Evolutionary conservation across 768 basidiomycete species (phyloP).

Genomic region (Arthromyces matolae): DNA sequence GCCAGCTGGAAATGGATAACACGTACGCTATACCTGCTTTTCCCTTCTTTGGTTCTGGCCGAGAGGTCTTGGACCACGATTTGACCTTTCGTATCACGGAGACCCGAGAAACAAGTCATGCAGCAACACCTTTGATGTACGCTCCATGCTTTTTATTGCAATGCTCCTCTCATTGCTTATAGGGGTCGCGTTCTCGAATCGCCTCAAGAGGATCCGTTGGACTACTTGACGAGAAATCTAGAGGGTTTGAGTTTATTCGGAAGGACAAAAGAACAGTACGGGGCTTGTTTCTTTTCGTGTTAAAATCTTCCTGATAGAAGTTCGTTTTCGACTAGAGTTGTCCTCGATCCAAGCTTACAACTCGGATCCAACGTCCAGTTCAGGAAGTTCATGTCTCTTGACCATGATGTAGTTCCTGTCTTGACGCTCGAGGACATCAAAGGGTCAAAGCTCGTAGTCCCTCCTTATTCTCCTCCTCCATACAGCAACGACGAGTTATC

Average conservation of each 20-base stretch:
- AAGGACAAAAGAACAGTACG: constrained; percentile 9
- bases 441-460: background rate
- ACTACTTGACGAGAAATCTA: background rate
- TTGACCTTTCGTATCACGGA: background rate
- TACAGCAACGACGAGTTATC: background rate
- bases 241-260: constrained; percentile 4
- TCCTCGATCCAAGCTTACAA: background rate
- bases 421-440: constrained; percentile 5
- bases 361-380: background rate
- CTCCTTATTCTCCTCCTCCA: background rate
- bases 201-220: background rate
- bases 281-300: background rate
- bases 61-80: background rate
- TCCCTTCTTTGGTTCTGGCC: background rate
- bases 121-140: background rate
- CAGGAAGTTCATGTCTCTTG: background rate
- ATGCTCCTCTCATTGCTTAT: background rate
- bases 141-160: background rate
- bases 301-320: background rate
- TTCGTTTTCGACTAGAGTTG: background rate
- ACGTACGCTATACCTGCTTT: background rate
- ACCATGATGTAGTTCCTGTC: constrained; percentile 2
- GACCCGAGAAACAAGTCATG: background rate
- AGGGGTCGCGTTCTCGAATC: background rate
- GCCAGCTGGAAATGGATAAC: background rate